These are phyloP conservation scores for Santalum album DNA, from an alignment of 164 flowering plant genomes.

Conservation along the genomic window DNA sequence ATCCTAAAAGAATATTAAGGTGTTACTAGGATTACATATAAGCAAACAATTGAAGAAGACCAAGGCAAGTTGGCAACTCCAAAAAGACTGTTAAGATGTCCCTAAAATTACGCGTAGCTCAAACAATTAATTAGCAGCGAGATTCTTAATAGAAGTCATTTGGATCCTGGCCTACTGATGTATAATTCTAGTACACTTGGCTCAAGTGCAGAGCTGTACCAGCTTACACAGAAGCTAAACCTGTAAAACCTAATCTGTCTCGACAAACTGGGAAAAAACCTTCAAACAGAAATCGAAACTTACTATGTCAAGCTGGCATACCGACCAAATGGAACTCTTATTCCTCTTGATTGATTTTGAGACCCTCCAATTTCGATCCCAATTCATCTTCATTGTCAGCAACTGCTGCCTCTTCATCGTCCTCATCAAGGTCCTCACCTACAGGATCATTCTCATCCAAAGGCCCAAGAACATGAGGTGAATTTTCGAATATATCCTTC, in stretches of 20 bases:
- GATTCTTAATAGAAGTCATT: too few relatives aligned
- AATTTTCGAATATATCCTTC: conserved; percentile 33
- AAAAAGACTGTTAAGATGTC: too few relatives aligned
- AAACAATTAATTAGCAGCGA: too few relatives aligned
- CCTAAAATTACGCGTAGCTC: too few relatives aligned
- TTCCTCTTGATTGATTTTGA: conserved; percentile 36
- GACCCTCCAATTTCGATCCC: conserved; percentile 38
- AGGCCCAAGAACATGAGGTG: conserved; percentile 35
- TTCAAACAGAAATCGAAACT: neutral
- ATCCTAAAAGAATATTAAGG: too few relatives aligned
- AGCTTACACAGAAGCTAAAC: neutral
- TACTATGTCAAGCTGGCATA: neutral
- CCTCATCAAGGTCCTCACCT: conserved; percentile 51
- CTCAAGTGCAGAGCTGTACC: neutral
- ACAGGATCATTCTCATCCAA: conserved; percentile 70
- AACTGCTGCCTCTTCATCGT: conserved; percentile 31
- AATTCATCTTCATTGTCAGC: conserved; percentile 29
- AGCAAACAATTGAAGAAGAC: too few relatives aligned
- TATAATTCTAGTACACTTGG: neutral
- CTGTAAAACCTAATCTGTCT: neutral
- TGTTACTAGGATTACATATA: too few relatives aligned
- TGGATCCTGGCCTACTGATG: conserved; percentile 1
- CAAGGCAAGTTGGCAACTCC: too few relatives aligned
- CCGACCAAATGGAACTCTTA: conserved; percentile 2
- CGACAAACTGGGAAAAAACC: neutral